Conservation (phyloP, 1,284 basidiomycete genomes). For the Cystobasidium sp. region DNA sequence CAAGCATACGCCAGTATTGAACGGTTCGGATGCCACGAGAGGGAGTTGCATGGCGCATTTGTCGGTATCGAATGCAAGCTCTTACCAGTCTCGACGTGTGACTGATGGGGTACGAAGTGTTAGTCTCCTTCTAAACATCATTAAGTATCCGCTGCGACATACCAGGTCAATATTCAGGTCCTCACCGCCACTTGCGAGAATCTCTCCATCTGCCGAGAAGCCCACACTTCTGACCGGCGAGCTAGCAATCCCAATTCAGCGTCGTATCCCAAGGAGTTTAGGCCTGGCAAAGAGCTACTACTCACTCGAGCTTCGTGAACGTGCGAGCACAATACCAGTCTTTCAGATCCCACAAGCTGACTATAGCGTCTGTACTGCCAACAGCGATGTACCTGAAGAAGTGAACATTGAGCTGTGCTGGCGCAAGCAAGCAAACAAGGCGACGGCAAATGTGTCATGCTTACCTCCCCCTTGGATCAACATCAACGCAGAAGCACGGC, state of each 20-base stretch:
- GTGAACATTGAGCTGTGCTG: not conserved
- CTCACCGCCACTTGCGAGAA: conserved; percentile 42
- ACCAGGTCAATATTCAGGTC: conserved; percentile 42
- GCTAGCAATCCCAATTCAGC: not conserved
- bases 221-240: conserved; percentile 40
- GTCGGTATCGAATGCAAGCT: conserved; percentile 37
- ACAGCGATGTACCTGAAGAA: conserved; percentile 43
- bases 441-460: not conserved
- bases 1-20: conserved; percentile 36
- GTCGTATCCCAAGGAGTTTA: not conserved
- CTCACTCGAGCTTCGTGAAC: conserved; percentile 43
- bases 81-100: conserved; percentile 43
- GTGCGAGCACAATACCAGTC: conserved; percentile 45
- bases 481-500: conserved; percentile 42
- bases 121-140: too few relatives aligned
- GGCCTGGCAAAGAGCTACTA: not conserved
- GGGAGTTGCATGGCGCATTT: conserved; percentile 37
- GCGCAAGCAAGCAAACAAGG: not conserved
- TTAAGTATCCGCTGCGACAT: not conserved
- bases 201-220: conserved; percentile 45
- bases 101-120: not conserved
- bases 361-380: conserved; percentile 44
- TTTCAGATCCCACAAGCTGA: conserved; percentile 44
- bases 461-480: conserved; percentile 45
- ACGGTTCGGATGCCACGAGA: conserved; percentile 34